A percentile compares a stretch with the other conserved stretches of the same genome.
phyloP scores from a whole-genome alignment of 345 rosid genomes.

The Lepidium africanum region DNA sequence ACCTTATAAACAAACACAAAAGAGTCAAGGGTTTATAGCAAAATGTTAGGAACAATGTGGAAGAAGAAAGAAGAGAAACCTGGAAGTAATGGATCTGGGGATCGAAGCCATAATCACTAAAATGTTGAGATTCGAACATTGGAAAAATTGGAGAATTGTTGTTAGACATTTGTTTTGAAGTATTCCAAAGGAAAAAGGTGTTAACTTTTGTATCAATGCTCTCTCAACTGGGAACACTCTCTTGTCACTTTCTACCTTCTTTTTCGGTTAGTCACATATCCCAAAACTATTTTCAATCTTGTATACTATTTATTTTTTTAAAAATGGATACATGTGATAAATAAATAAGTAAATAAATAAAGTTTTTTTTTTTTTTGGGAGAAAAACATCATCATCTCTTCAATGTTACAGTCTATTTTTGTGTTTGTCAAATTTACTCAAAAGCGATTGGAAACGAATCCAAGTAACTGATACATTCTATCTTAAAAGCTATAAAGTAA shows the following conservation, averaged over 20 bases:
- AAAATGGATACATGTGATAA: neutral
- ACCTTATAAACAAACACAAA: slow-evolving; percentile 29
- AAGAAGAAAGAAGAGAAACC: slow-evolving; percentile 29
- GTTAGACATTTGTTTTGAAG: neutral
- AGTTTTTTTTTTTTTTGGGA: no score
- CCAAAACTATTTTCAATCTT: neutral
- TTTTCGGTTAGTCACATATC: neutral
- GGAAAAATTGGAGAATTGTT: slow-evolving; percentile 60
- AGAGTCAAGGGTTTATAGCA: neutral
- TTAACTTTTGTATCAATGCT: neutral
- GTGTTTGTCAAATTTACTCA: no score
- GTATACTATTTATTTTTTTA: neutral
- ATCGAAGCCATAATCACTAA: slow-evolving; percentile 92
- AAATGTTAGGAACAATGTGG: neutral
- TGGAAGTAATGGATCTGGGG: slow-evolving; percentile 80
- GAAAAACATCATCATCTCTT: no score
- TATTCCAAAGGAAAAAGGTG: neutral
- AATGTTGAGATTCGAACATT: slow-evolving; percentile 60
- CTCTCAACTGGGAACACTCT: neutral
- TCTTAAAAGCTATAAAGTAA: no score
- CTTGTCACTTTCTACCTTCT: slow-evolving; percentile 12
- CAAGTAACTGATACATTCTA: no score
- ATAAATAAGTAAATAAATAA: no score
- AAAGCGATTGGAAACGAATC: no score
- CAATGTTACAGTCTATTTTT: no score